phyloP scores from a whole-genome alignment of 2,329 filamentous ascomycete species.

The Calonectria pauciramosa region DNA sequence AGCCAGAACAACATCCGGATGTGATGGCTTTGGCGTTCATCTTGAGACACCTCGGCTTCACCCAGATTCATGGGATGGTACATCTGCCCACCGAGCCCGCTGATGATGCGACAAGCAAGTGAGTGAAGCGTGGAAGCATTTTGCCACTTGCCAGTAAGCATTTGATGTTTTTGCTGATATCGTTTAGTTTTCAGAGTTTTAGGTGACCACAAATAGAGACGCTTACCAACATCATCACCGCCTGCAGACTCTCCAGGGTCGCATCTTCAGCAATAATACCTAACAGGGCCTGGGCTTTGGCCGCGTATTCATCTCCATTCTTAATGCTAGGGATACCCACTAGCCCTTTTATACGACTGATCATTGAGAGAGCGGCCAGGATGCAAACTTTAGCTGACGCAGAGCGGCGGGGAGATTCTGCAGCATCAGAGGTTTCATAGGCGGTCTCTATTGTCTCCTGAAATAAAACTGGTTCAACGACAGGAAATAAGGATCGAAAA shows the following conservation, averaged over 20 bases:
- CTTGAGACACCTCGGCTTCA: not conserved
- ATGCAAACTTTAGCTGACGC: constrained; percentile 18
- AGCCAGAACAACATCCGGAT: constrained; percentile 44
- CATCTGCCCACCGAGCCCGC: constrained; percentile 22
- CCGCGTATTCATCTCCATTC: not conserved
- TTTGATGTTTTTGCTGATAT: constrained; percentile 18
- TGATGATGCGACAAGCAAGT: constrained; percentile 25
- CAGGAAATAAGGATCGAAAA: constrained; percentile 15
- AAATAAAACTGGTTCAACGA: constrained; percentile 21
- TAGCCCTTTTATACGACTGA: not conserved
- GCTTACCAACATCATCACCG: constrained; percentile 22
- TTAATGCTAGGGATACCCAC: not conserved
- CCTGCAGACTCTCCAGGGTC: constrained; percentile 13
- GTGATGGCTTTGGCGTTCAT: constrained; percentile 47
- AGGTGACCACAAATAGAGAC: not conserved
- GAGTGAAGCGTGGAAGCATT: constrained; percentile 18
- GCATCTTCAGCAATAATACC: not conserved
- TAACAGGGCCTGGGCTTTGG: not conserved
- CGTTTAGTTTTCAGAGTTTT: not conserved
- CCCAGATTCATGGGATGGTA: not conserved
- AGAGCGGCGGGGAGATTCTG: not conserved
- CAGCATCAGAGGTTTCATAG: not conserved
- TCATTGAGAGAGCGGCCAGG: constrained; percentile 15
- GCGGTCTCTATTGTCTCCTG: constrained; percentile 19
- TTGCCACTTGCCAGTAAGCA: constrained; percentile 17